These are phyloP conservation scores for Pyrus communis DNA, from an alignment of 306 rosid species.

Conservation along the genomic window DNA sequence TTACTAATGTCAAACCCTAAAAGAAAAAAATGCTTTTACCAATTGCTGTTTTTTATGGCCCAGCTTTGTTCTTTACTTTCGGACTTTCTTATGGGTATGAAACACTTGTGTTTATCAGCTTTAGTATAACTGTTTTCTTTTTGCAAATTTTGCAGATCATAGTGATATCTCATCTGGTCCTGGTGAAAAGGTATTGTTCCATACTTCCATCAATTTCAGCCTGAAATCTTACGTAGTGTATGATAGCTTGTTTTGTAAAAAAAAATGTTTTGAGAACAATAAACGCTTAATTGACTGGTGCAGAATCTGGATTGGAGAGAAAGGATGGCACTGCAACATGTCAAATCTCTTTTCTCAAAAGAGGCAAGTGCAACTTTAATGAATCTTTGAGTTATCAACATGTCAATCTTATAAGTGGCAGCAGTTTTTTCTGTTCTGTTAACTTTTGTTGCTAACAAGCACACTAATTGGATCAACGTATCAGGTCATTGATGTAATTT, in stretches of 20 bases:
- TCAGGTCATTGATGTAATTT: constrained; percentile 79
- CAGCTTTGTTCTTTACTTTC: not conserved
- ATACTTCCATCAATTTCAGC: not conserved
- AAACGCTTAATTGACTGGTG: constrained; percentile 7
- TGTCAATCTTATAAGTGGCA: constrained; percentile 16
- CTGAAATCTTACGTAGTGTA: constrained; percentile 7
- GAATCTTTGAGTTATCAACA: constrained; percentile 1
- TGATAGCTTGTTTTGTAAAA: not conserved
- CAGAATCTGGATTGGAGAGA: constrained; percentile 69
- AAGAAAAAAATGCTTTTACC: not conserved
- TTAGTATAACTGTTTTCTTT: constrained; percentile 6
- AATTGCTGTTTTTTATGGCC: not conserved
- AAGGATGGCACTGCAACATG: constrained; percentile 51
- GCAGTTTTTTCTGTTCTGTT: not conserved
- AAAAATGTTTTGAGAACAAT: not conserved
- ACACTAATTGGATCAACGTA: constrained; percentile 25
- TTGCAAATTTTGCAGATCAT: constrained; percentile 49
- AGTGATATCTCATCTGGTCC: constrained; percentile 35
- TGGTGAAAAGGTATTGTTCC: constrained; percentile 40
- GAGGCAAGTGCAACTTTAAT: constrained; percentile 54
- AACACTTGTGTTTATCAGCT: not conserved
- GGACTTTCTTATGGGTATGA: not conserved
- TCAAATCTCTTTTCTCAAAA: constrained; percentile 62
- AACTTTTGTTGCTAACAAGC: constrained; percentile 7
- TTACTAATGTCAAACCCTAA: not conserved